A percentile compares a stretch with the other conserved stretches of the same genome.
These are phyloP conservation scores for Fusarium setosum DNA, from an alignment of 2,329 filamentous ascomycete genomes.

Conservation along the genomic window DNA sequence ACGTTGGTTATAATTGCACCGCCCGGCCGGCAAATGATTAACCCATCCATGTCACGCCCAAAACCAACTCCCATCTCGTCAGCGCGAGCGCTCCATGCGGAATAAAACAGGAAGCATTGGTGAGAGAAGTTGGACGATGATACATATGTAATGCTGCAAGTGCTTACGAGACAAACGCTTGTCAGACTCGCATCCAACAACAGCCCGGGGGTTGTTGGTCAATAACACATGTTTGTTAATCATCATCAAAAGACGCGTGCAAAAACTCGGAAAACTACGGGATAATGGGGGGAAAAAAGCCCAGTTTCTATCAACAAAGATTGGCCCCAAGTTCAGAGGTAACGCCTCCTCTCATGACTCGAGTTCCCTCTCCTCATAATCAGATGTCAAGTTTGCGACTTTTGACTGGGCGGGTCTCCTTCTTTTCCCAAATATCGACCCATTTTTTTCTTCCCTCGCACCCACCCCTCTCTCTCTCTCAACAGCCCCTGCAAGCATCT, in stretches of 20 bases:
- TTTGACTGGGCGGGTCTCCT: conserved; percentile 24
- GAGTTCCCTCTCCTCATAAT: conserved; percentile 21
- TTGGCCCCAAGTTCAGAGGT: neutral
- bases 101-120: neutral
- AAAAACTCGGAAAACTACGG: neutral
- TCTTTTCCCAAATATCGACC: conserved; percentile 37
- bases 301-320: neutral
- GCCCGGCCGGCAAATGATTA: too few relatives aligned
- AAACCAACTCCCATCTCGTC: conserved; percentile 15
- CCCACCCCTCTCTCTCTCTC: conserved; percentile 13
- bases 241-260: neutral
- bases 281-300: neutral
- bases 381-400: conserved; percentile 31
- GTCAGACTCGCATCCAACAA: conserved; percentile 15
- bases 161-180: conserved; percentile 17
- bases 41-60: neutral
- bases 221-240: neutral
- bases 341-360: conserved; percentile 32
- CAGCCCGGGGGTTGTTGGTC: neutral
- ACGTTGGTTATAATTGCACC: conserved; percentile 9
- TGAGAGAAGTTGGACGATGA: neutral
- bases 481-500: conserved; percentile 18
- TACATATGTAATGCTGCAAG: conserved; percentile 14
- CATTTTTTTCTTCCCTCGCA: conserved; percentile 20
- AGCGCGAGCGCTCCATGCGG: conserved; percentile 17